A percentile compares a stretch with the other conserved stretches of the same genome.
phyloP scores from a whole-genome alignment of 2,329 filamentous ascomycete genomes.

The Stagonosporopsis vannaccii region DNA sequence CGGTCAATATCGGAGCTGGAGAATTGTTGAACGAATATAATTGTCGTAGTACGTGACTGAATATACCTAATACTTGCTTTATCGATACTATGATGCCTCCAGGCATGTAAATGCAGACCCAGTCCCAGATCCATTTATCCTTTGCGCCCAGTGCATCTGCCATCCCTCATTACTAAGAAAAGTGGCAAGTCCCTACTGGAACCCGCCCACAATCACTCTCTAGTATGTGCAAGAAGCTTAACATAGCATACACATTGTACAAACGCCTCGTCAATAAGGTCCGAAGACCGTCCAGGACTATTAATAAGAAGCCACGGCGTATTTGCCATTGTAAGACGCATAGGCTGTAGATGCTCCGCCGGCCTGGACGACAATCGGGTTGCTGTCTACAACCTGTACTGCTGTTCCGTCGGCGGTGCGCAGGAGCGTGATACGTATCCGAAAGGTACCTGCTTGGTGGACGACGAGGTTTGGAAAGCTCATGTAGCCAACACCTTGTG shows the following conservation, averaged over 20 bases:
- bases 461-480: slow-evolving; percentile 48
- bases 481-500: slow-evolving; percentile 48
- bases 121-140: slow-evolving; percentile 6
- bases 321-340: slow-evolving; percentile 43
- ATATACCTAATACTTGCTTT: slow-evolving; percentile 15
- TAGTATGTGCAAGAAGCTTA: slow-evolving; percentile 17
- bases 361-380: slow-evolving; percentile 42
- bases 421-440: slow-evolving; percentile 49
- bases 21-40: background rate
- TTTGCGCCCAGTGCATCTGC: background rate
- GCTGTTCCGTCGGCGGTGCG: slow-evolving; percentile 41
- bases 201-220: background rate
- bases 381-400: slow-evolving; percentile 46
- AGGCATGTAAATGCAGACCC: slow-evolving; percentile 17
- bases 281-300: background rate
- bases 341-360: slow-evolving; percentile 26
- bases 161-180: background rate
- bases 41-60: background rate
- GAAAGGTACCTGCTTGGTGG: slow-evolving; percentile 46
- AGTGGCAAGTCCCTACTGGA: background rate
- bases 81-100: slow-evolving; percentile 6
- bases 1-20: too few relatives aligned
- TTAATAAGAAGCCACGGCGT: slow-evolving; percentile 42
- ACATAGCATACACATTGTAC: slow-evolving; percentile 11
- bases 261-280: background rate